Conservation (phyloP, 2,329 filamentous ascomycete species). For the Chrysoporthe puriensis region DNA sequence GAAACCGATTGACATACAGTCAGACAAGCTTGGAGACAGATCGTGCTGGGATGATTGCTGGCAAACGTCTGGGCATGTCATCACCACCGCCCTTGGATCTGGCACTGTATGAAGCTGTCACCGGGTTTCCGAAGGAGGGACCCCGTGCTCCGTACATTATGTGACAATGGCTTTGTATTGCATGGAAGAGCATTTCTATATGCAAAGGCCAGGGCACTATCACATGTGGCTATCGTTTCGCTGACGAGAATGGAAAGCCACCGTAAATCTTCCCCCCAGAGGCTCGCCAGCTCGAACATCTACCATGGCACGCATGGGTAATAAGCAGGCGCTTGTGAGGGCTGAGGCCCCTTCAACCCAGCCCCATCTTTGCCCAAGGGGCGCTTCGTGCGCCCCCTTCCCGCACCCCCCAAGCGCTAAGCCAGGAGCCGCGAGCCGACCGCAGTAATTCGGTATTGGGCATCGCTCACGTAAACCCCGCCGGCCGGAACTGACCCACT, state of each 20-base stretch:
- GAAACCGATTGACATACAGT: background rate
- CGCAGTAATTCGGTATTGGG: background rate
- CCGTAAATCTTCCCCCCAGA: too few species aligned
- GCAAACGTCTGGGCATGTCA: too few species aligned
- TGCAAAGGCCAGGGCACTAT: background rate
- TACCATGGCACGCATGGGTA: background rate
- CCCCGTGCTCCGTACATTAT: too few species aligned
- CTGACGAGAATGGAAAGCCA: background rate
- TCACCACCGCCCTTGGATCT: background rate
- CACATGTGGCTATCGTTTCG: background rate
- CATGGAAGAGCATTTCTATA: background rate
- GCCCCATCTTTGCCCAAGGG: background rate
- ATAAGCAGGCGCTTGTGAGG: background rate
- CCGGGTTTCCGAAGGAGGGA: background rate
- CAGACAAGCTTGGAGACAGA: background rate
- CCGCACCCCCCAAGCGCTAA: background rate
- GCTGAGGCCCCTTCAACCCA: background rate
- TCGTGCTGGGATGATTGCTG: background rate
- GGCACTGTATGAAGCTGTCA: background rate
- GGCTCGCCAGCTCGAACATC: background rate
- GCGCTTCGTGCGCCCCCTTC: background rate
- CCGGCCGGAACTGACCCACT: slow-evolving; percentile 17
- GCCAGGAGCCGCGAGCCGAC: background rate
- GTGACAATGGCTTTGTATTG: background rate
- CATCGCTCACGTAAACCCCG: background rate